Base-by-base conservation (phyloP, 116 monocot species). In the Dioscorea cayenensis region DNA sequence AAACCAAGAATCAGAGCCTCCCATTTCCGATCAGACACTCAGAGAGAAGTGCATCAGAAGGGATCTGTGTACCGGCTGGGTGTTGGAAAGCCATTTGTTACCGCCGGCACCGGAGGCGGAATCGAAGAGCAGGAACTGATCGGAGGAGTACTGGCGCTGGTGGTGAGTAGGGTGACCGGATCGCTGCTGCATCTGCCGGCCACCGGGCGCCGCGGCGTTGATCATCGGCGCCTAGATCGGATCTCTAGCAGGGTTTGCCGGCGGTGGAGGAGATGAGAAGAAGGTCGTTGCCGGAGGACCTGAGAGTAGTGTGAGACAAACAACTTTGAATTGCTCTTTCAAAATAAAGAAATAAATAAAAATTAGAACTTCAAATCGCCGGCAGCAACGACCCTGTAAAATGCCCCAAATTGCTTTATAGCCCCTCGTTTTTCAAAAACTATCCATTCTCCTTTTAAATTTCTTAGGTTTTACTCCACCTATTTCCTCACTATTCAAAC, bases 71-170 rank as follows among this genome's bases (percentile, higher is more conserved):
- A 38, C n/a, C 20, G 25, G 14, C 74, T 83, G 86, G 84, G 86
- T 79, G 65, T 83, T 79, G 36, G 78, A 71, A 16, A 66, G 73
- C 71, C 87, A 87, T 71, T 81, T 89, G 75, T 78, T 73, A 55
- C 64, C 51, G 66, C 36, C 77, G n/a, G 67, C 69, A 63, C 37
- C 62, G 71, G 79, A 18, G 23, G 80, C 63, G 23, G 80, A 66
- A 19, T 96, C 96, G 66, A 67, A 38, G 22, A 85, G n/a, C 64
- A 84, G 68, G 67, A 86, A 81, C 64, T 90, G 83, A 25, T 96
- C 96, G 49, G 89, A 78, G 3, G 87, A 87, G 75, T 76, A 90
- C 77, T 90, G 90, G 13, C 92, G 81, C 76, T 87, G 89, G 65
- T 87, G 81, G 32, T 77, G 82, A 63, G 14, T 73, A 71, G 49